Percentiles rank a stretch among this genome's conserved stretches.
phyloP scores from a whole-genome alignment of 768 basidiomycete species.

The Jaapia argillacea region DNA sequence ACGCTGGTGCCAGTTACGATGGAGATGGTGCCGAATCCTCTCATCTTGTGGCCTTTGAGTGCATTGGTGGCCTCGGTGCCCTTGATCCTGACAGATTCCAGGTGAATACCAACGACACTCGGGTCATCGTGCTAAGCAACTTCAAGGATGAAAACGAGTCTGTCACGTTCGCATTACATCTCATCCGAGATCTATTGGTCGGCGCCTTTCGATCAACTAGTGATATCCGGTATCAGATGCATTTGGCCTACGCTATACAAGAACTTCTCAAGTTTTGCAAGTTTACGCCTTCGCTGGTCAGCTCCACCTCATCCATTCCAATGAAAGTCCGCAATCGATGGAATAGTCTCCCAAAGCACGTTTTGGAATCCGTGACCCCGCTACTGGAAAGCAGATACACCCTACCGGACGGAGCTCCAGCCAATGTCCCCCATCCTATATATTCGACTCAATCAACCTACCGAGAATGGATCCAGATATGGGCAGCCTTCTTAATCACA shows the following conservation, averaged over 20 bases:
- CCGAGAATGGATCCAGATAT: conserved; percentile 91
- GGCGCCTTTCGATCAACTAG: conserved; percentile 89
- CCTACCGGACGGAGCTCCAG: conserved; percentile 31
- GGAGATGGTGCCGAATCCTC: conserved; percentile 63
- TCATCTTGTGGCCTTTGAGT: conserved; percentile 73
- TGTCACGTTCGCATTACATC: conserved; percentile 69
- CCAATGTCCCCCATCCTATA: conserved; percentile 53
- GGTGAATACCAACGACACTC: conserved; percentile 42
- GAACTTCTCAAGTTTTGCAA: conserved; percentile 81
- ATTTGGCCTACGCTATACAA: conserved; percentile 87
- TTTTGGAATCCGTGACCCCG: conserved; percentile 79
- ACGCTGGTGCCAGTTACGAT: conserved; percentile 67
- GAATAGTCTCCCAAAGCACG: conserved; percentile 71
- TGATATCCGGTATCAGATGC: conserved; percentile 85
- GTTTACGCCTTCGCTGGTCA: conserved; percentile 72
- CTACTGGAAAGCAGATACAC: conserved; percentile 64
- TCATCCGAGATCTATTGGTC: conserved; percentile 79
- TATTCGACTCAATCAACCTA: conserved; percentile 74
- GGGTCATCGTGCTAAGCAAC: conserved; percentile 70
- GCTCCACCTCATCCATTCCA: conserved; percentile 38
- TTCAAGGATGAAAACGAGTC: conserved; percentile 75
- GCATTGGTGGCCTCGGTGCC: conserved; percentile 86
- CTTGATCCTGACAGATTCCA: conserved; percentile 92
- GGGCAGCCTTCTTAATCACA: conserved; percentile 76
- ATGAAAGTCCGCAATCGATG: conserved; percentile 67